phyloP scores from a whole-genome alignment of 225 moss, liverwort and hornwort genomes.

The Marchantia polymorpha region DNA sequence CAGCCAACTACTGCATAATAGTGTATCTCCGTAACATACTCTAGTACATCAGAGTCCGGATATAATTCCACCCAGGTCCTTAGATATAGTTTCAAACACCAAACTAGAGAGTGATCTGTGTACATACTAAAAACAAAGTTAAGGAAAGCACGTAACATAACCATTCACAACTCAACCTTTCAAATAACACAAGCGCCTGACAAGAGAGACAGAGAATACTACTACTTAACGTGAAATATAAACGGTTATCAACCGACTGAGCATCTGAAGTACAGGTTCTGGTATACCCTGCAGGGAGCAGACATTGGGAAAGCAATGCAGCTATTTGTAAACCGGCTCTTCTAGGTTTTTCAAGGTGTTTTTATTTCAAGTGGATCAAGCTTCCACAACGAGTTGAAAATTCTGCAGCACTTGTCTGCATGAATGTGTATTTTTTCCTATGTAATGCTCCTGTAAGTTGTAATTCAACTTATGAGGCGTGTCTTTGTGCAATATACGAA shows the following conservation, averaged over 20 bases:
- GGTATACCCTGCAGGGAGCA: conserved; percentile 30
- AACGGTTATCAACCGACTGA: background rate
- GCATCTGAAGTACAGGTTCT: background rate
- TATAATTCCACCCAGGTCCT: no score
- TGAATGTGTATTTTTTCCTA: conserved; percentile 5
- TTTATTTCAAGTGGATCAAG: conserved; percentile 17
- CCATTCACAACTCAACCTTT: background rate
- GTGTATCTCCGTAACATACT: no score
- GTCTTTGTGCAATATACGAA: no score
- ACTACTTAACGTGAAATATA: background rate
- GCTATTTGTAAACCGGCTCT: conserved; percentile 46
- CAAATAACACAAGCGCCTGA: no score
- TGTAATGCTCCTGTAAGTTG: conserved; percentile 8
- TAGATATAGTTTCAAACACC: no score
- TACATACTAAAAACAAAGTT: no score
- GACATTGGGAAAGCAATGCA: conserved; percentile 45
- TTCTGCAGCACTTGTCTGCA: background rate
- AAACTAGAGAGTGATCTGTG: no score
- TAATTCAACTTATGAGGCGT: background rate
- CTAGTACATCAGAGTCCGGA: no score
- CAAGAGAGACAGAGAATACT: no score
- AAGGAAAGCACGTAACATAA: no score
- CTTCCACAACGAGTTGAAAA: conserved; percentile 13
- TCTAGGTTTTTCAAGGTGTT: conserved; percentile 23
- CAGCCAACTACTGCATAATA: no score